Evolutionary conservation across 495 filamentous ascomycete genomes (phyloP), one percentile per base, ranked within the genome.

Genomic region (Amniculicola lignicola): DNA sequence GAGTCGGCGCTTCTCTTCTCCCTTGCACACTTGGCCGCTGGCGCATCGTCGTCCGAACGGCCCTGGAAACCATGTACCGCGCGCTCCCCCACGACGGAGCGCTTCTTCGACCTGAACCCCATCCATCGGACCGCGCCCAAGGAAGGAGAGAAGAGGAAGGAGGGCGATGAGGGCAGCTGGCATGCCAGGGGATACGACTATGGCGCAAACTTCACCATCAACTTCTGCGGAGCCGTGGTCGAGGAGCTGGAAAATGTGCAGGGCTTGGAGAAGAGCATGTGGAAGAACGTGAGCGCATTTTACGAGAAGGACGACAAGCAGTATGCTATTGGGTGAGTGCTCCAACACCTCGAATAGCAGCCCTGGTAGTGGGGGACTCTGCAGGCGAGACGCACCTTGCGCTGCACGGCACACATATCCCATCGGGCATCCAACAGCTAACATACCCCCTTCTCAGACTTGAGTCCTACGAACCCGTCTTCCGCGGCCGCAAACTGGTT

Each of bases 261-360:
- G 18, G 71, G 67, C 12, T 70, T 97, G 11, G 76, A 85, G 0
- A 74, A 81, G 54, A 64, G 72, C 43, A 63, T 74, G 31, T 90
- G 84, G 83, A 76, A 75, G 74, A 95, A 96, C 68, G 79, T 97
- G 62, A 92, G 88, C 70, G 93, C 93, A n/a, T 95, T 82, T 67
- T 98, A 97, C 59, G 77, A 83, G 63, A 72, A 74, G 31, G 79
- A 83, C 15, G 83, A 82, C 18, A 85, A 89, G 67, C 76, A 80
- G 27, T 96, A 88, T 68, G 91, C 89, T 1, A 80, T 99, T 38
- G 93, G 93, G 84, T 90, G 75, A 54, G 83, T 73, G n/a, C n/a
- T n/a, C n/a, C n/a, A n/a, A n/a, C n/a, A n/a, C n/a, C n/a, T n/a
- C n/a, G n/a, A n/a, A n/a, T n/a, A n/a, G n/a, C n/a, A n/a, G n/a